A percentile compares a stretch with the other conserved stretches of the same genome.
phyloP scores from a whole-genome alignment of 164 flowering plant species.

The Aristolochia contorta region DNA sequence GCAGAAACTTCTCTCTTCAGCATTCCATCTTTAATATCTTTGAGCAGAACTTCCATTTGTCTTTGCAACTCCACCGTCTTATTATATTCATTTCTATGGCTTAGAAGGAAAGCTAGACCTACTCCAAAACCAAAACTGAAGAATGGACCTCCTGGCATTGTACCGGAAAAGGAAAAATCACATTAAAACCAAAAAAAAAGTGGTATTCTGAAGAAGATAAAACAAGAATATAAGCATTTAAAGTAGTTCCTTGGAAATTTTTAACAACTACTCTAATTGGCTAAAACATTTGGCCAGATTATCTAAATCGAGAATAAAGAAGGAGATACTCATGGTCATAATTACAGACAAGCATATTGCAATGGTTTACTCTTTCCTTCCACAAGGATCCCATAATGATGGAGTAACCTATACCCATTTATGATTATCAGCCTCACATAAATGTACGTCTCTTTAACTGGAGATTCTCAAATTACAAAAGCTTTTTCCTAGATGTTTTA shows the following conservation, averaged over 20 bases:
- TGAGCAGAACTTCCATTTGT: constrained; percentile 40
- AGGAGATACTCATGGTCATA: neutral
- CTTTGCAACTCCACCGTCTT: constrained; percentile 39
- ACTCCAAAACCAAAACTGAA: constrained; percentile 49
- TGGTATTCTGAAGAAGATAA: too few relatives aligned
- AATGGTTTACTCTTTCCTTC: too few relatives aligned
- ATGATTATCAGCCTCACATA: too few relatives aligned
- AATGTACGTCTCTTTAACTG: too few relatives aligned
- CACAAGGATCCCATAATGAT: too few relatives aligned
- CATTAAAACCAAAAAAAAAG: neutral
- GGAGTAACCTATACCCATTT: too few relatives aligned
- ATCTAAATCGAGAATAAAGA: neutral
- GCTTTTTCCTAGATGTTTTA: too few relatives aligned
- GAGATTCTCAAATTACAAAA: too few relatives aligned
- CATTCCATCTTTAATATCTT: constrained; percentile 28
- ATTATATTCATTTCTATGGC: constrained; percentile 38
- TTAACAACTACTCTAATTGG: neutral
- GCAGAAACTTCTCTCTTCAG: constrained; percentile 12
- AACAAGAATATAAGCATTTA: too few relatives aligned
- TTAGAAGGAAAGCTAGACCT: constrained; percentile 34
- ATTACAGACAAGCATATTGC: too few relatives aligned
- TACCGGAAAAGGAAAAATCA: constrained; percentile 15
- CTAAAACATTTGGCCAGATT: neutral
- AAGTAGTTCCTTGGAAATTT: too few relatives aligned
- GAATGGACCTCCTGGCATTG: constrained; percentile 17